These are phyloP conservation scores for Zoysia pacifica DNA, from an alignment of 176 grass and related monocot species.

Conservation along the genomic window DNA sequence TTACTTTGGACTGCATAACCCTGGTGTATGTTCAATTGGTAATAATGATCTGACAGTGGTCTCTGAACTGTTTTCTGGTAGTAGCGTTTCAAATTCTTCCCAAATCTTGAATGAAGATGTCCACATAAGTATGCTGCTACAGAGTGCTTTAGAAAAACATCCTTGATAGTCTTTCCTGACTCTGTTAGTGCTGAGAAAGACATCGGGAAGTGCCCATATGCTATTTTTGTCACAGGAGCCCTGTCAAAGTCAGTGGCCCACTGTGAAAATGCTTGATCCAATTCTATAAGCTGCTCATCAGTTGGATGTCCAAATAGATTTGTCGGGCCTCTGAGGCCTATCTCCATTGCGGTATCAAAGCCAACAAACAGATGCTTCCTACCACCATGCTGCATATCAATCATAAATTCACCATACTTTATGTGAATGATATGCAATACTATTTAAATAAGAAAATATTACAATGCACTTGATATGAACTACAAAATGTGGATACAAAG, in stretches of 20 bases:
- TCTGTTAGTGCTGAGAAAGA: slow-evolving; percentile 88
- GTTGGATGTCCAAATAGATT: slow-evolving; percentile 97
- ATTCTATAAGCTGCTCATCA: slow-evolving; percentile 62
- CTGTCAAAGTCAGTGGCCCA: slow-evolving; percentile 61
- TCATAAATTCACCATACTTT: slow-evolving; percentile 27
- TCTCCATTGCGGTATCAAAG: slow-evolving; percentile 82
- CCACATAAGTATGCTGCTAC: slow-evolving; percentile 85
- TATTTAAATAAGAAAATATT: neutral
- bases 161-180: slow-evolving; percentile 74
- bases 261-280: slow-evolving; percentile 70
- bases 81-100: slow-evolving; percentile 91
- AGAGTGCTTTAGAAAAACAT: slow-evolving; percentile 84
- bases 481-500: neutral
- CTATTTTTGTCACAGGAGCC: slow-evolving; percentile 62
- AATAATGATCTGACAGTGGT: slow-evolving; percentile 56
- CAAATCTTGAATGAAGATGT: slow-evolving; percentile 91
- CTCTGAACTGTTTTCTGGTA: slow-evolving; percentile 47
- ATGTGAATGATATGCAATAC: slow-evolving; percentile 6
- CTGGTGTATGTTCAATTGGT: slow-evolving; percentile 83
- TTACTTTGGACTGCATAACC: slow-evolving; percentile 19
- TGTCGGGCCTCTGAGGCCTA: slow-evolving; percentile 78
- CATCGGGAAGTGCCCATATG: slow-evolving; percentile 80
- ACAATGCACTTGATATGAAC: neutral
- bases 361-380: slow-evolving; percentile 91
- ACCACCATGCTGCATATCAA: slow-evolving; percentile 69